Base-by-base conservation (phyloP, 2,329 filamentous ascomycete species). In the Ascochyta lentis region DNA sequence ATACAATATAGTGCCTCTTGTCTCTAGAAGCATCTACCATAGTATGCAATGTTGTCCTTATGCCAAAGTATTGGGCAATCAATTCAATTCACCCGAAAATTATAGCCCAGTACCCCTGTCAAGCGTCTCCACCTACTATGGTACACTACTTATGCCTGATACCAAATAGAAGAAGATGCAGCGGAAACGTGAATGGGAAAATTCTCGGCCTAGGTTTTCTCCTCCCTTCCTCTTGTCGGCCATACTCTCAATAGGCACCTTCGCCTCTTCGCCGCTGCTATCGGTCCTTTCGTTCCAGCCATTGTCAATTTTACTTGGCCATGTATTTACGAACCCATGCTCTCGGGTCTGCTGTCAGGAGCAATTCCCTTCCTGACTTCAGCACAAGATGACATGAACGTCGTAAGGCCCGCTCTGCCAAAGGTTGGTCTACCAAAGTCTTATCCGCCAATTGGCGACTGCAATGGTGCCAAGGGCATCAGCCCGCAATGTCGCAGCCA, bases 401-500 rank as follows among this genome's bases (percentile, higher is more conserved):
- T 33, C 15, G 39, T 23, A 16, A 43, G 33, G 31, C 27, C 27
- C 12, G 31, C 43, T 43, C 27, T 8, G 1, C 24, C 7, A 29
- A 29, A 29, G 27, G 27, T 7, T 29, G 27, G 27, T 29, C 8
- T 27, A 26, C 10, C 39, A 50, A 16, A 24, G 3, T 16, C 48
- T 29, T 12, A 33, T 29, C 15, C 35, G 37, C 10, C 12, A 39
- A 27, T 24, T 51, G 24, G 13, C 37, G 51, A 65, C 40, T 66
- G 63, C 49, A 37, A 42, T 47, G 61, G 63, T 40, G 46, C 55
- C 39, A 66, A 61, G 24, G 53, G 37, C 16, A 59, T 66, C n/a
- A 56, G 53, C 34, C 65, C 64, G 23, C 22, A 37, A 44, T 69
- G 67, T 45, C 47, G 31, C 35, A 66, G 59, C 10, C 59, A 62